Percentiles rank a stretch among this genome's conserved stretches.
Conservation (phyloP, 208 protist genomes). For the Strigomonas galati region DNA sequence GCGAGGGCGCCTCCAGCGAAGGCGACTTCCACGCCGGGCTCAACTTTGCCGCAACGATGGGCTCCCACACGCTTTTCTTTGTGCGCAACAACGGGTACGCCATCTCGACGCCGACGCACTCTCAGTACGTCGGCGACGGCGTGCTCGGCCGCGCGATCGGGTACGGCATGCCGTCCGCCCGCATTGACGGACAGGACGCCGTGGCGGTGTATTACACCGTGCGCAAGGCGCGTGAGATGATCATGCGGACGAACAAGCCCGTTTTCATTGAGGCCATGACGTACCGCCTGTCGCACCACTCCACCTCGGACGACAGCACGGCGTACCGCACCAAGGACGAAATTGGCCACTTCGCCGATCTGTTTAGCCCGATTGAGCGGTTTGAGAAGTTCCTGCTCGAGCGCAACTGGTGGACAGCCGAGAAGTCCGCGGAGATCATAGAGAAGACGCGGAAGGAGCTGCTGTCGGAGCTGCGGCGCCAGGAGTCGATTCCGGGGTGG, state of each 20-base stretch:
- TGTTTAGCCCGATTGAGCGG: conserved; percentile 62
- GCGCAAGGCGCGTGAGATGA: conserved; percentile 81
- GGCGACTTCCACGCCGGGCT: conserved; percentile 97
- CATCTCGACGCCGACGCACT: conserved; percentile 94
- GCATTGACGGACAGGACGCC: conserved; percentile 97
- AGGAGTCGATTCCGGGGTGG: conserved; percentile 66
- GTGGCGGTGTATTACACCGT: conserved; percentile 93
- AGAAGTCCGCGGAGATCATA: conserved; percentile 36
- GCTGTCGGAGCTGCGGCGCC: conserved; percentile 55
- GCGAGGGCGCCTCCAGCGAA: conserved; percentile 95
- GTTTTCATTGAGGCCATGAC: conserved; percentile 97
- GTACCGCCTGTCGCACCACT: conserved; percentile 95
- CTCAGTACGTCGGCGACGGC: conserved; percentile 96
- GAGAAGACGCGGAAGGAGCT: conserved; percentile 45
- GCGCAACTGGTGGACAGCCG: conserved; percentile 56
- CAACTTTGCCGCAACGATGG: conserved; percentile 95
- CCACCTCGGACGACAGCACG: conserved; percentile 94
- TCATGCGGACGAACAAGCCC: conserved; percentile 73
- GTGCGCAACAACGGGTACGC: conserved; percentile 95
- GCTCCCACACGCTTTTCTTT: conserved; percentile 93
- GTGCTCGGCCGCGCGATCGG: conserved; percentile 74
- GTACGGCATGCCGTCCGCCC: conserved; percentile 89
- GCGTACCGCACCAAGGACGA: conserved; percentile 80
- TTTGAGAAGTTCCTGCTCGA: conserved; percentile 60
- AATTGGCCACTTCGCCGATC: conserved; percentile 42